These are phyloP conservation scores for Candida morakotiae DNA, from an alignment of 805 yeast genomes.

Conservation along the genomic window DNA sequence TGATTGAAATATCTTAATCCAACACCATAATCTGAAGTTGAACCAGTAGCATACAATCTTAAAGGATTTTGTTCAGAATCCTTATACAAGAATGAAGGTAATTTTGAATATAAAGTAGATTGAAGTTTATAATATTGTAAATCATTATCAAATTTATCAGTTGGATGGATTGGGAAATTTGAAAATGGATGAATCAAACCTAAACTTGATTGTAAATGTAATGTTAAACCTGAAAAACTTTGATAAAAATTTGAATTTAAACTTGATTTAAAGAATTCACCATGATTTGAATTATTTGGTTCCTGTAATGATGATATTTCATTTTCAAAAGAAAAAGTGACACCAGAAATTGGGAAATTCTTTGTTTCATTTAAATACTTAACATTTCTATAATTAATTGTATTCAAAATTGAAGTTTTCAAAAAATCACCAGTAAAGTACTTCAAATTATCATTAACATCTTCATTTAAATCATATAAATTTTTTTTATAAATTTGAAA, in stretches of 20 bases:
- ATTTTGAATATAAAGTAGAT: constrained; percentile 50
- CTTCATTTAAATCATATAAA: constrained; percentile 46
- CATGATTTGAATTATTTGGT: constrained; percentile 14
- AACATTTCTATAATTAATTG: constrained; percentile 19
- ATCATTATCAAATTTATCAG: constrained; percentile 72
- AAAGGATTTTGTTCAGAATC: constrained; percentile 28
- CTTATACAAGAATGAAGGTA: constrained; percentile 44
- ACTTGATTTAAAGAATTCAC: constrained; percentile 32
- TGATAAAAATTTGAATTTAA: constrained; percentile 27
- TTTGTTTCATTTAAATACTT: constrained; percentile 19
- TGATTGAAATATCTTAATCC: constrained; percentile 36
- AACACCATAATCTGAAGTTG: constrained; percentile 27
- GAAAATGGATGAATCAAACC: constrained; percentile 56
- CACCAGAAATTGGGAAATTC: constrained; percentile 44
- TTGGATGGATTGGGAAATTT: constrained; percentile 67
- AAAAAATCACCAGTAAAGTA: constrained; percentile 30
- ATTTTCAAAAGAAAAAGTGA: constrained; percentile 56
- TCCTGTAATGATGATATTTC: constrained; percentile 42
- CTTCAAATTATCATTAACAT: constrained; percentile 40
- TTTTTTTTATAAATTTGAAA: constrained; percentile 57
- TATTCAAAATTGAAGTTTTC: constrained; percentile 30
- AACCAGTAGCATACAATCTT: constrained; percentile 53
- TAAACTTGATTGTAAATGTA: constrained; percentile 44
- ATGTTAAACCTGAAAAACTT: constrained; percentile 45
- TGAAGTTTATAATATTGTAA: constrained; percentile 56